Evolutionary conservation across 805 yeast genomes (phyloP).

Genomic region (Suhomyces tanzawaensis): DNA sequence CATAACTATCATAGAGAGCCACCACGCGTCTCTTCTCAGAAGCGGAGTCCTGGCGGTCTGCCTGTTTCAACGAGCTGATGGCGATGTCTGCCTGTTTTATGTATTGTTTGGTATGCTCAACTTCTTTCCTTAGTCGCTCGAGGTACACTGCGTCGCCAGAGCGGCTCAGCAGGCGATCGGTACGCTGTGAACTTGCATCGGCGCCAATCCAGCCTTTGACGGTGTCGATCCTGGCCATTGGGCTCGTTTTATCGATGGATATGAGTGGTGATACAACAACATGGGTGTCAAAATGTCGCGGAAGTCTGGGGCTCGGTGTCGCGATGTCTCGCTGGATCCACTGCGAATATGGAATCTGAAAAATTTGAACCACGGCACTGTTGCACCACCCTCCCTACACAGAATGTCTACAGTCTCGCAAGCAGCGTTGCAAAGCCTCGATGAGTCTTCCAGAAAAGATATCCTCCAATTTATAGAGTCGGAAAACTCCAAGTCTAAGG

Average conservation of each 20-base stretch:
- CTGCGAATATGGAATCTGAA: background rate
- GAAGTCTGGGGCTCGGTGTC: slow-evolving; percentile 2
- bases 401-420: slow-evolving; percentile 37
- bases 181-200: no score
- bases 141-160: slow-evolving; percentile 15
- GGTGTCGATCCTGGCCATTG: slow-evolving; percentile 8
- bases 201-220: no score
- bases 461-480: slow-evolving; percentile 72
- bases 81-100: slow-evolving; percentile 23
- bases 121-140: slow-evolving; percentile 17
- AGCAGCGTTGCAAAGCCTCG: slow-evolving; percentile 41
- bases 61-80: slow-evolving; percentile 9
- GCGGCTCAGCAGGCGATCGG: no score
- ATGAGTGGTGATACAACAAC: no score
- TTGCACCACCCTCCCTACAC: background rate
- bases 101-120: slow-evolving; percentile 15
- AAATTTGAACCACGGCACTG: background rate
- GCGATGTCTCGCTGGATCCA: background rate
- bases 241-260: no score
- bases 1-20: slow-evolving; percentile 19
- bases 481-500: slow-evolving; percentile 83
- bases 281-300: no score
- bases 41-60: background rate
- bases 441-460: slow-evolving; percentile 70
- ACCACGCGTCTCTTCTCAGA: slow-evolving; percentile 12